These are phyloP conservation scores for Xylaria telfairii DNA, from an alignment of 495 filamentous ascomycete species.

Conservation along the genomic window DNA sequence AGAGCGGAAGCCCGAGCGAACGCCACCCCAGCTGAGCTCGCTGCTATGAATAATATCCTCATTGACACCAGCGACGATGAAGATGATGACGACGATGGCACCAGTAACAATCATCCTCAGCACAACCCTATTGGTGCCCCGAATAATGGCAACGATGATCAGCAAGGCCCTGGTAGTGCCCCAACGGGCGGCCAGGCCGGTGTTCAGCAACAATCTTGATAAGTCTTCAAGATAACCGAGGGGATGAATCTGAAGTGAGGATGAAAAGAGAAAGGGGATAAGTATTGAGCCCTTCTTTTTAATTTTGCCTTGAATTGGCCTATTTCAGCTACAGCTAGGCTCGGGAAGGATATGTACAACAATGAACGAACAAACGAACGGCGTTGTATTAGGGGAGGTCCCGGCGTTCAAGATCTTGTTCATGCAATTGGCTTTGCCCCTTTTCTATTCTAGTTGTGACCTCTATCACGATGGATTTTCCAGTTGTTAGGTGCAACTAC, in stretches of 20 bases:
- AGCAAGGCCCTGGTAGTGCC: not conserved
- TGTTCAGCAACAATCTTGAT: not conserved
- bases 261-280: too few species aligned
- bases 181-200: not conserved
- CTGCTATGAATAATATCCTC: not conserved
- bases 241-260: too few species aligned
- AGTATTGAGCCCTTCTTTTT: not conserved
- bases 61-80: not conserved
- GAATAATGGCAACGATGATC: not conserved
- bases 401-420: constrained; percentile 4
- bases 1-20: not conserved
- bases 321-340: not conserved
- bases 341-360: not conserved
- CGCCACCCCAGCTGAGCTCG: not conserved
- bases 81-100: not conserved
- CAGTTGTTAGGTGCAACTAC: not conserved
- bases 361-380: not conserved
- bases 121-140: not conserved
- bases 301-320: not conserved
- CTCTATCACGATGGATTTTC: not conserved
- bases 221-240: too few species aligned
- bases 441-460: not conserved
- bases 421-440: not conserved
- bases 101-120: not conserved
- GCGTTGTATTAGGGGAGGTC: not conserved